phyloP scores from a whole-genome alignment of 225 moss, liverwort and hornwort species.

The Polytrichum formosum region DNA sequence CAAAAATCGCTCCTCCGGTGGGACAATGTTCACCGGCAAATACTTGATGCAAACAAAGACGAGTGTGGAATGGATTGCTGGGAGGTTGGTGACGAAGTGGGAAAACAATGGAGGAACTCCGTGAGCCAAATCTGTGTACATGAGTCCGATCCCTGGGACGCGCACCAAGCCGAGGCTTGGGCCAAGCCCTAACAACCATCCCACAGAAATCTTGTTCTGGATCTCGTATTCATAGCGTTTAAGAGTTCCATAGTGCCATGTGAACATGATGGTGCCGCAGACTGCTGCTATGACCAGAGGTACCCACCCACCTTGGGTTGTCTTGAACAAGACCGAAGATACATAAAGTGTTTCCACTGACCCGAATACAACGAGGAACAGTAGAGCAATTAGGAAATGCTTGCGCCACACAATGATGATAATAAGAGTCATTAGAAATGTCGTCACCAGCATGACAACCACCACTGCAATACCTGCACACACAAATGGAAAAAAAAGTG shows the following conservation, averaged over 20 bases:
- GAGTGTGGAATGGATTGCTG: conserved; percentile 78
- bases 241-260: conserved; percentile 88
- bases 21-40: conserved; percentile 77
- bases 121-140: conserved; percentile 86
- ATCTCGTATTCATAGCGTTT: conserved; percentile 86
- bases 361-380: conserved; percentile 56
- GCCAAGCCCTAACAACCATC: conserved; percentile 82
- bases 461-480: conserved; percentile 86
- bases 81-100: conserved; percentile 94
- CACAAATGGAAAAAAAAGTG: background rate
- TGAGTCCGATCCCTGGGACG: conserved; percentile 88
- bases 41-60: conserved; percentile 89
- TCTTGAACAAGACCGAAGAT: conserved; percentile 76
- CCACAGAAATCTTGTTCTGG: conserved; percentile 88
- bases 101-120: conserved; percentile 94
- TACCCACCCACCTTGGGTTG: conserved; percentile 85
- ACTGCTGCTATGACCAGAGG: conserved; percentile 79
- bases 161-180: conserved; percentile 83
- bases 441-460: conserved; percentile 84
- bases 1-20: conserved; percentile 68
- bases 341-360: conserved; percentile 60
- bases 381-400: conserved; percentile 38
- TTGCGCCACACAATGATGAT: conserved; percentile 86
- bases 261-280: conserved; percentile 71
- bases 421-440: conserved; percentile 63